Evolutionary conservation across 2,329 filamentous ascomycete species (phyloP).

Genomic region (Stagonosporopsis rhizophila): DNA sequence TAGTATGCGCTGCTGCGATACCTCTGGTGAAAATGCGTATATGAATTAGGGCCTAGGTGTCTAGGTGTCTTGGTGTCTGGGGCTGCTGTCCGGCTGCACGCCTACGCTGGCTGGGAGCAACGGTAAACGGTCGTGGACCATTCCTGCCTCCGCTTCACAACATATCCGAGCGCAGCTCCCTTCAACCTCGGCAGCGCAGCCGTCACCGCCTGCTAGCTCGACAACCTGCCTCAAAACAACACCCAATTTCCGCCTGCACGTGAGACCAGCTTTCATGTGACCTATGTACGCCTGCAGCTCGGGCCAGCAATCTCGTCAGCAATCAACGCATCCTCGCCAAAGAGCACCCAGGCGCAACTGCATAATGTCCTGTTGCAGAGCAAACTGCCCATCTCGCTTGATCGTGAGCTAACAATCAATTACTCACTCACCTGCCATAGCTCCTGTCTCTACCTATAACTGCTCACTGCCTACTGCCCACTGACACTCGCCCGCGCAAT

Average conservation of each 20-base stretch:
- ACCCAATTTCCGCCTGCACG: slow-evolving; percentile 11
- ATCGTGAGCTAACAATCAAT: slow-evolving; percentile 17
- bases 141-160: slow-evolving; percentile 18
- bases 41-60: no score
- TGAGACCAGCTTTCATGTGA: background rate
- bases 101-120: slow-evolving; percentile 19
- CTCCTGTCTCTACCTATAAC: slow-evolving; percentile 1
- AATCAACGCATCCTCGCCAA: background rate
- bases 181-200: slow-evolving; percentile 16
- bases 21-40: background rate
- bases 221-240: background rate
- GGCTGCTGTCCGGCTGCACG: background rate
- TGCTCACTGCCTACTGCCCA: background rate
- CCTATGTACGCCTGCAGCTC: background rate
- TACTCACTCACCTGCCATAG: slow-evolving; percentile 7
- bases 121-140: background rate
- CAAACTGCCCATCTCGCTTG: slow-evolving; percentile 9
- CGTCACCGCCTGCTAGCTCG: slow-evolving; percentile 5
- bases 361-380: background rate
- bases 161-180: slow-evolving; percentile 5
- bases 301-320: background rate
- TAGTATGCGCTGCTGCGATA: slow-evolving; percentile 15
- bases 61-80: background rate
- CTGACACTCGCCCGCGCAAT: background rate
- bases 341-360: background rate